Evolutionary conservation across 768 basidiomycete species (phyloP).

Genomic region (Calocera cornea): DNA sequence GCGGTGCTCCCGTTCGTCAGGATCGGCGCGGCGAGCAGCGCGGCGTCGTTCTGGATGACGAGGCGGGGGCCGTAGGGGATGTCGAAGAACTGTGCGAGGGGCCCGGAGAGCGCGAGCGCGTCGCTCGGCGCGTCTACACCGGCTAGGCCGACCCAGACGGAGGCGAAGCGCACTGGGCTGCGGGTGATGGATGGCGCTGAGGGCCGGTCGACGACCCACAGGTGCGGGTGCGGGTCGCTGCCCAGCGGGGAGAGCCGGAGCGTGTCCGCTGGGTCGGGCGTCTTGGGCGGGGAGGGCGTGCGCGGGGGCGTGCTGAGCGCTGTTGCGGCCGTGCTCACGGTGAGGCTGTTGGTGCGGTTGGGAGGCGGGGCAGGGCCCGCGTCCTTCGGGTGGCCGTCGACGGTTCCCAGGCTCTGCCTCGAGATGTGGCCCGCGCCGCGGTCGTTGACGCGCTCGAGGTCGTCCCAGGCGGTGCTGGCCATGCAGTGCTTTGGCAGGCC

Average conservation of each 20-base stretch:
- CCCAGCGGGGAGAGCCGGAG: neutral
- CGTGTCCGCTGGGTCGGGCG: neutral
- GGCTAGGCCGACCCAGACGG: slow-evolving; percentile 73
- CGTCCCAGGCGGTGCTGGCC: neutral
- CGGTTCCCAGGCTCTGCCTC: neutral
- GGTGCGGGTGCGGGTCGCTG: neutral
- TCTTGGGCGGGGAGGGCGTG: slow-evolving; percentile 1
- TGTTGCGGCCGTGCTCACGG: neutral
- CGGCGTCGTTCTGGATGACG: slow-evolving; percentile 65
- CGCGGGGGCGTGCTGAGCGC: neutral
- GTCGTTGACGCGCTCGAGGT: neutral
- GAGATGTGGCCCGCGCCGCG: neutral
- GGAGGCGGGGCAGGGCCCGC: neutral
- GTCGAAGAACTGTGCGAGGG: slow-evolving; percentile 10
- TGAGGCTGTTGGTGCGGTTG: neutral
- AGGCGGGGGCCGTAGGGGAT: slow-evolving; percentile 30
- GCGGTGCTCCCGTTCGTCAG: slow-evolving; percentile 43
- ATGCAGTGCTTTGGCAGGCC: neutral
- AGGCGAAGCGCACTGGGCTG: slow-evolving; percentile 29
- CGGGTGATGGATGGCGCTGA: neutral
- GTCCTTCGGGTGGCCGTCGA: neutral
- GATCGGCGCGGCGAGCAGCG: slow-evolving; percentile 71
- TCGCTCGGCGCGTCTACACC: slow-evolving; percentile 65
- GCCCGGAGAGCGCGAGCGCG: slow-evolving; percentile 38
- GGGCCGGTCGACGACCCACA: neutral